Percentiles rank a stretch among this genome's conserved stretches.
phyloP scores from a whole-genome alignment of 371 early-diverging fungal species.

The Choanephora cucurbitarum region DNA sequence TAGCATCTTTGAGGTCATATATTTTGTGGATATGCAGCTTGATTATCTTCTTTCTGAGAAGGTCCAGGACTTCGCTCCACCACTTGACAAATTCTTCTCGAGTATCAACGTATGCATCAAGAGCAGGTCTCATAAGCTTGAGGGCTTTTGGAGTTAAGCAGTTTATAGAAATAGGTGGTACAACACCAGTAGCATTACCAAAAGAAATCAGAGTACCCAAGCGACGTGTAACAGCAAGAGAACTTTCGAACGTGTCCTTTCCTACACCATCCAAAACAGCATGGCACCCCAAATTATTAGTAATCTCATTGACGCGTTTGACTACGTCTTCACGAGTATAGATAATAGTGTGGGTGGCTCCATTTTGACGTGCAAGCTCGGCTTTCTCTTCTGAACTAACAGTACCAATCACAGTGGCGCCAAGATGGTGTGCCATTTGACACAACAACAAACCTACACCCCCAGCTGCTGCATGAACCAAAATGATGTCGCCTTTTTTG shows the following conservation, averaged over 20 bases:
- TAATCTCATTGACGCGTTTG: conserved; percentile 75
- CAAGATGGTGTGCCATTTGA: conserved; percentile 74
- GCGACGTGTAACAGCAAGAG: conserved; percentile 70
- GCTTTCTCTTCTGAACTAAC: conserved; percentile 85
- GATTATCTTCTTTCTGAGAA: conserved; percentile 58
- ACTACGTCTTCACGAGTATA: conserved; percentile 70
- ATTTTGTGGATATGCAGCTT: conserved; percentile 70
- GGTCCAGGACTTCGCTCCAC: conserved; percentile 59
- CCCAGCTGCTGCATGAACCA: conserved; percentile 93
- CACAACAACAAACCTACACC: conserved; percentile 83
- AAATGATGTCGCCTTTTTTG: conserved; percentile 71
- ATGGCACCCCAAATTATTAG: conserved; percentile 77
- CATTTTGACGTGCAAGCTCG: conserved; percentile 65
- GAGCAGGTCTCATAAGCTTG: conserved; percentile 75
- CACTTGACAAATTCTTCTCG: conserved; percentile 70
- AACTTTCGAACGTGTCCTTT: conserved; percentile 80
- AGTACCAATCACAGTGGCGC: conserved; percentile 91
- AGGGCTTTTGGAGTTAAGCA: conserved; percentile 72
- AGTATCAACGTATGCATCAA: conserved; percentile 73
- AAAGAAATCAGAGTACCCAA: conserved; percentile 86
- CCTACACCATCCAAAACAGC: conserved; percentile 95
- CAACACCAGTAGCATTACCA: conserved; percentile 91
- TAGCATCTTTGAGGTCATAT: conserved; percentile 74
- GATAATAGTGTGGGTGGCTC: conserved; percentile 79
- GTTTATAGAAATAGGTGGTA: conserved; percentile 72